These are phyloP conservation scores for Amphirosellinia nigrospora DNA, from an alignment of 495 filamentous ascomycete genomes.

Conservation along the genomic window DNA sequence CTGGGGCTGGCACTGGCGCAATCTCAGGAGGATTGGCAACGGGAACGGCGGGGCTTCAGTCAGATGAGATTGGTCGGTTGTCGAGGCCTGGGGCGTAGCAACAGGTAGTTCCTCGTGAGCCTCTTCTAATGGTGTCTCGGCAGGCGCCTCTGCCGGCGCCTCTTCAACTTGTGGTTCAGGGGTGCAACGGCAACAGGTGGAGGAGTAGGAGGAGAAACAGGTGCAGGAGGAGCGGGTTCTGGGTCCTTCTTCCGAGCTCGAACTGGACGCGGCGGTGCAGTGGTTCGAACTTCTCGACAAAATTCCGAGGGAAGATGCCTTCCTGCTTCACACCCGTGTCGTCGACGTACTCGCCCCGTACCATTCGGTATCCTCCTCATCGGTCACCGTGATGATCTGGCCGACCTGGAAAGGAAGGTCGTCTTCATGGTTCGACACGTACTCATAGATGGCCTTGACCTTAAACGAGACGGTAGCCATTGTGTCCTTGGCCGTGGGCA, in stretches of 20 bases:
- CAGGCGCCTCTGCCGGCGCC: conserved; percentile 32
- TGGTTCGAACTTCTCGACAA: conserved; percentile 96
- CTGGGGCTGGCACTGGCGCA: conserved; percentile 51
- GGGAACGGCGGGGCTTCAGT: conserved; percentile 40
- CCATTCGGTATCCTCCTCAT: conserved; percentile 92
- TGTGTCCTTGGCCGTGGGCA: conserved; percentile 43
- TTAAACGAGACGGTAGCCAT: conserved; percentile 86
- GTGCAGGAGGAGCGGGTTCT: conserved; percentile 40
- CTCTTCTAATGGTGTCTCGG: conserved; percentile 38
- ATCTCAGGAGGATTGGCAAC: conserved; percentile 46
- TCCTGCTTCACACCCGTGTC: conserved; percentile 72
- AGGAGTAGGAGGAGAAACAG: conserved; percentile 68
- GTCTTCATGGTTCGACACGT: conserved; percentile 87
- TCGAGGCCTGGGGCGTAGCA: conserved; percentile 37
- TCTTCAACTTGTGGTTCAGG: conserved; percentile 48
- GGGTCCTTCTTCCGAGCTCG: conserved; percentile 78
- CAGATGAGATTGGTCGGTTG: conserved; percentile 35
- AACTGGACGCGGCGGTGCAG: conserved; percentile 82
- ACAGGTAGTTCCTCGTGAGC: conserved; percentile 35
- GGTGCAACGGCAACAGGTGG: conserved; percentile 65
- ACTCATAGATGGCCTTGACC: conserved; percentile 95
- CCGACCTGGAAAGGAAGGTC: conserved; percentile 86
- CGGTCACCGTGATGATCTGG: conserved; percentile 92
- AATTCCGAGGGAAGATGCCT: conserved; percentile 95
- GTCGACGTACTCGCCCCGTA: conserved; percentile 91